A percentile compares a stretch with the other conserved stretches of the same genome.
Conservation (phyloP, 192 early-diverging fungal genomes). For the Umbelopsis sp. region DNA sequence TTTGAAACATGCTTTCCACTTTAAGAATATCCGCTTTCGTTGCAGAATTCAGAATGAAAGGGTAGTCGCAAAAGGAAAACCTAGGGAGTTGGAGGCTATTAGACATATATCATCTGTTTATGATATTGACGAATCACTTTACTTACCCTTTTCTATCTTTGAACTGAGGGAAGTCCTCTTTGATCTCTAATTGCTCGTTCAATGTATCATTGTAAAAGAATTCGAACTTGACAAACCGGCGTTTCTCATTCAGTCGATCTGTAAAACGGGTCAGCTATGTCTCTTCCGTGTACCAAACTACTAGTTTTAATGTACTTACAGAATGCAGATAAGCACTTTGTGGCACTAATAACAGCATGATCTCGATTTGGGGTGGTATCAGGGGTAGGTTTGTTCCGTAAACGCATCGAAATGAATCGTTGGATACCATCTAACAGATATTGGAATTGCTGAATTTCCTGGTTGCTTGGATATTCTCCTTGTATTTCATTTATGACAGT, state of each 20-base stretch:
- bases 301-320: slow-evolving; percentile 17
- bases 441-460: slow-evolving; percentile 4
- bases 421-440: neutral
- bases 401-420: neutral
- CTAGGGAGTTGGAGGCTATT: slow-evolving; percentile 10
- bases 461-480: neutral
- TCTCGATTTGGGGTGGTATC: slow-evolving; percentile 26
- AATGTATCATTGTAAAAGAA: slow-evolving; percentile 72
- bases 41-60: slow-evolving; percentile 69
- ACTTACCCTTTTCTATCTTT: slow-evolving; percentile 58
- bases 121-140: neutral
- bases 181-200: slow-evolving; percentile 73
- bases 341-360: slow-evolving; percentile 28
- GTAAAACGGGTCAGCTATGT: neutral
- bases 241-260: slow-evolving; percentile 65
- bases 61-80: slow-evolving; percentile 77
- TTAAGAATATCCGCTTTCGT: slow-evolving; percentile 77
- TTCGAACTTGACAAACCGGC: slow-evolving; percentile 55
- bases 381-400: slow-evolving; percentile 1
- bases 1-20: slow-evolving; percentile 69
- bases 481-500: neutral
- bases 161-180: slow-evolving; percentile 75
- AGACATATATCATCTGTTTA: neutral
- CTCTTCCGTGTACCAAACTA: too few relatives aligned
- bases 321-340: slow-evolving; percentile 28